Evolutionary conservation across 2,329 filamentous ascomycete species (phyloP), one percentile per base, ranked within the genome.

Genomic region (Fusarium abutilonis): DNA sequence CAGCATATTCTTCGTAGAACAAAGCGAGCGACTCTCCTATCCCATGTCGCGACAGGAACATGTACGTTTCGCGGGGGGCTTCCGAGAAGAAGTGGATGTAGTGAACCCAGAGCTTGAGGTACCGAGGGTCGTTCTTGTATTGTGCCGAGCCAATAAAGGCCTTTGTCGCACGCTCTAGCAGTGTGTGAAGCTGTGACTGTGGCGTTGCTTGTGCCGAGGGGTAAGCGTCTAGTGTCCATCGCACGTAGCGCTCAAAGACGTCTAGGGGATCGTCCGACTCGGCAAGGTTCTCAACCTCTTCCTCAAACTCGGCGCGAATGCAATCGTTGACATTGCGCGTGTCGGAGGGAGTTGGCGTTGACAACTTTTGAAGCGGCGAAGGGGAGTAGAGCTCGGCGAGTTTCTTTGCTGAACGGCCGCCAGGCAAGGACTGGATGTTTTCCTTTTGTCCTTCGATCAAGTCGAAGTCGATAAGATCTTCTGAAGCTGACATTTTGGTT

Each of bases 391-490:
- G 86, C 51, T 93, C 86, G 28, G 89, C 93, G 47, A 99, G 88
- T 50, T 95, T 93, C 79, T 89, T 91, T 41, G 94, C 95, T 36
- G 94, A 98, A 65, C 95, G 82, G 19, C 85, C 95, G 62, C 92
- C 90, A 14, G 94, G 93, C 11, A 99, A 84, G 19, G 93, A 89
- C 77, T 97, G 93, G 53, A 99, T 97, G 77, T 99, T 99, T 79
- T 99, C 95, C 79, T 99, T 99, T 71, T 97, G 93, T 42, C 86
- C 87, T 79, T 99, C 95, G 78, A 99, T 97, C 63, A 97, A 86
- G 70, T 96, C 91, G 79, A 99, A 98, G 79, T 87, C 80, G 73
- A 89, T 86, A 35, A 86, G 76, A 67, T 89, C 85, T 58, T 78
- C 77, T 60, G 78, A 76, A 34, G 69, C 67, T 63, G 80, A 78